phyloP scores from a whole-genome alignment of 2,329 filamentous ascomycete species.

The Xylariaceae sp. region DNA sequence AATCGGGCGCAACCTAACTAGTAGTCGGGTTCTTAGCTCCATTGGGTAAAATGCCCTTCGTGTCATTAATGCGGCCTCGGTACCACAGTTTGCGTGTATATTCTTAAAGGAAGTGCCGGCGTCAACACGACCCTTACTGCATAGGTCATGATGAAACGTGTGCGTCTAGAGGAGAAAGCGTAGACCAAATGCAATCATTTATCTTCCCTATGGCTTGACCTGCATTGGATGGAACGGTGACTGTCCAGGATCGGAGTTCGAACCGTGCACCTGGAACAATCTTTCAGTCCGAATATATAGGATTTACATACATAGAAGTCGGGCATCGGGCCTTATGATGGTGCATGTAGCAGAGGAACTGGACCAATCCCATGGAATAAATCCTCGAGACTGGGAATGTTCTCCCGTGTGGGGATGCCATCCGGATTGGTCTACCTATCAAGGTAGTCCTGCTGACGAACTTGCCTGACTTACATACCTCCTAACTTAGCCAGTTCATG shows the following conservation, averaged over 20 bases:
- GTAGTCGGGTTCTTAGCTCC: constrained; percentile 33
- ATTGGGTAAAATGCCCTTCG: constrained; percentile 29
- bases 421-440: neutral
- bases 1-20: constrained; percentile 34
- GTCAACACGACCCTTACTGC: neutral
- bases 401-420: constrained; percentile 14
- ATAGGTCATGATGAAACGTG: neutral
- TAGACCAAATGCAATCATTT: neutral
- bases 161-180: neutral
- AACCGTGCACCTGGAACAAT: neutral
- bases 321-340: neutral
- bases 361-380: constrained; percentile 4
- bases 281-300: neutral
- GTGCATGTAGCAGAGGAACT: neutral
- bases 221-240: neutral
- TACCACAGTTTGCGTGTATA: constrained; percentile 20
- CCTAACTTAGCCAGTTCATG: neutral
- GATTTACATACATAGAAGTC: neutral
- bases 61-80: constrained; percentile 24
- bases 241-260: neutral
- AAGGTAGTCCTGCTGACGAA: neutral
- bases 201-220: neutral
- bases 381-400: constrained; percentile 17
- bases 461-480: neutral
- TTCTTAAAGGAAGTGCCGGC: neutral